Base-by-base conservation (phyloP, 331 rosid genomes). In the Erythrophleum ivorense region DNA sequence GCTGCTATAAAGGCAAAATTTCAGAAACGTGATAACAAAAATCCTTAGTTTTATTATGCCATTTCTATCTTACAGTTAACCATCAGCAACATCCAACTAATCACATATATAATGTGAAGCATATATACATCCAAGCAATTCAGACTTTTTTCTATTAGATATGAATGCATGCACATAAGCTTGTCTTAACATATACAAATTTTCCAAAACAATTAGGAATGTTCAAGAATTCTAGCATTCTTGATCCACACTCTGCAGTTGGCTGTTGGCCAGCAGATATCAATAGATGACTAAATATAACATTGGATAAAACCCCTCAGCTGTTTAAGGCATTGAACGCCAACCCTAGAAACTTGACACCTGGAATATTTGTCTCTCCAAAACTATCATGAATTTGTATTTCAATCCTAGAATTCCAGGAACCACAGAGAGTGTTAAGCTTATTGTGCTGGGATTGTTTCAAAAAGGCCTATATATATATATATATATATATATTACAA, bases 21-120 rank as follows among this genome's bases (percentile, higher is more conserved):
- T 48, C 48, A 15, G 19, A 40, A 21, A 40, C 34, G 55, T 59
- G 52, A 36, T 70, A 71, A 72, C 24, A 41, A 8, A 58, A 21
- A 9, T 66, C 58, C 31, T 45, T 21, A 9, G 15, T 43, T 21
- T 65, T 52, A 70, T 12, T 49, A 3, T 77, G 3, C 5, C 65
- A 72, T 72, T 78, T 78, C 40, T 52, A 64, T 72, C 63, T 31
- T 18, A 64, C 13, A 53, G 63, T 72, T 54, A 78, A 65, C 77
- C 67, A 73, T 36, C 9, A 45, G 50, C 41, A 83, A 36, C 36
- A 57, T 78, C 54, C 31, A 55, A 73, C 71, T 48, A 57, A 66
- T 60, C 77, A 45, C 38, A 63, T 18, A 63, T 52, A 55, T 50
- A 41, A 38, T n/a, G 53, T 9, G 10, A 15, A 14, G 13, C 71